phyloP scores from a whole-genome alignment of 176 grass and related monocot species.

The Melocanna baccifera region DNA sequence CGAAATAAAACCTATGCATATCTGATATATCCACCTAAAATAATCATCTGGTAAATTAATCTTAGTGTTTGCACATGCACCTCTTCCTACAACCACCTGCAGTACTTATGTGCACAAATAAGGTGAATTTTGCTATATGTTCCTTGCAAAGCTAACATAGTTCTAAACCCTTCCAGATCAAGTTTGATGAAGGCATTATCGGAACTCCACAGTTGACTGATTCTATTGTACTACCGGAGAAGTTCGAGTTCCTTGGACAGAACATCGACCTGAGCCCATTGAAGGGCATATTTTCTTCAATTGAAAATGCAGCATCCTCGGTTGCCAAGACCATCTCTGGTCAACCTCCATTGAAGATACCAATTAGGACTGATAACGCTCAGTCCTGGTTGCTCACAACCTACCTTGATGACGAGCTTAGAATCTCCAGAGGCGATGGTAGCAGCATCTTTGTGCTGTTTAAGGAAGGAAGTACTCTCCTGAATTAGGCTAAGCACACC shows the following conservation, averaged over 20 bases:
- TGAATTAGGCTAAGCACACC: constrained; percentile 18
- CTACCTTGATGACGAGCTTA: constrained; percentile 80
- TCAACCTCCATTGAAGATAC: constrained; percentile 76
- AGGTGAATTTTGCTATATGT: not conserved
- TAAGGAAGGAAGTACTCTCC: constrained; percentile 64
- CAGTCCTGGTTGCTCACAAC: constrained; percentile 91
- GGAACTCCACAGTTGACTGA: constrained; percentile 90
- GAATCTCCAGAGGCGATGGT: constrained; percentile 72
- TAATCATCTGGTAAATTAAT: not conserved
- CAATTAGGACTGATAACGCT: constrained; percentile 54
- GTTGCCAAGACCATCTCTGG: constrained; percentile 82
- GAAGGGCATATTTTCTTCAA: constrained; percentile 70
- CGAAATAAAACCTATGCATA: not conserved
- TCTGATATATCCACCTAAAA: not conserved
- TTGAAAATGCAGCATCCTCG: constrained; percentile 72
- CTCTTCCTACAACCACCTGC: not conserved
- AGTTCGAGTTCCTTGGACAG: constrained; percentile 78
- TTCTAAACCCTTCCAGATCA: constrained; percentile 58
- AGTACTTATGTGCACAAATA: not conserved
- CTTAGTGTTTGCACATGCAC: not conserved
- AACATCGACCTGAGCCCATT: constrained; percentile 76
- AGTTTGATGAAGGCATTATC: constrained; percentile 78
- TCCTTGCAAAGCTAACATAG: not conserved
- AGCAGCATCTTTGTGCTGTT: constrained; percentile 76
- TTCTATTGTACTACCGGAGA: constrained; percentile 77